Evolutionary conservation across 352 stramenopile genomes (phyloP), one percentile per base, ranked within the genome.

Genomic region (Saprolegnia parasitica): DNA sequence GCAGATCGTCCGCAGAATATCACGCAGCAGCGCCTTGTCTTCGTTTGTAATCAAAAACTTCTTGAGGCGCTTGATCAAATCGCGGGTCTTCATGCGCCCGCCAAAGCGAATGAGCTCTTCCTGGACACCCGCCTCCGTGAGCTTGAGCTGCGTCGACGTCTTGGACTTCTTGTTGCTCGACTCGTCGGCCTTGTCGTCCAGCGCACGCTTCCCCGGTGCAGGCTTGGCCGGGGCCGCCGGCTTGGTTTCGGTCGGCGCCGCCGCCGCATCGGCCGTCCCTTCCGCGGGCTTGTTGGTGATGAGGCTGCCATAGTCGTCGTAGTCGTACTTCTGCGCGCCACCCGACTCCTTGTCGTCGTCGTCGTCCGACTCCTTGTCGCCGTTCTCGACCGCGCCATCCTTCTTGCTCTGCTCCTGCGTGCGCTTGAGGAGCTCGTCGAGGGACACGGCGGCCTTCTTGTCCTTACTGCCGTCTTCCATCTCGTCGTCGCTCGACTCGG

Each of bases 1-100:
- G 67, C 84, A 93, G 78, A 95, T 95, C 24, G 84, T 95, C 54
- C 86, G 84, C 71, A 95, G 63, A 49, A 95, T 95, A 37, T 95
- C 86, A 74, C 91, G 90, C 20, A 95, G 82, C 75, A 95, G 73
- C 23, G 84, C 81, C 65, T 87, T 86, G 66, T 95, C 85, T 39
- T 93, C 80, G 56, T 90, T 81, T 54, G 86, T 95, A 6, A 89
- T 73, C 18, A 95, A 81, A 55, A 91, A 65, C 70, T 90, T 92
- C 77, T 89, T 90, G 29, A 93, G 78, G 67, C 90, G 88, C 60
- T 85, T 81, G 56, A 95, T 74, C 71, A 95, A 61, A 57, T 92
- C 83, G 39, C 81, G 78, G 67, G 78, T 90, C 71, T 84, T 84
- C 82, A 95, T 92, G 56, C 85, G 83, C 42, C 86, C 86, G 54